A percentile compares a stretch with the other conserved stretches of the same genome.
These are phyloP conservation scores for Didymella sp. DNA, from an alignment of 2,329 filamentous ascomycete genomes.

Conservation along the genomic window DNA sequence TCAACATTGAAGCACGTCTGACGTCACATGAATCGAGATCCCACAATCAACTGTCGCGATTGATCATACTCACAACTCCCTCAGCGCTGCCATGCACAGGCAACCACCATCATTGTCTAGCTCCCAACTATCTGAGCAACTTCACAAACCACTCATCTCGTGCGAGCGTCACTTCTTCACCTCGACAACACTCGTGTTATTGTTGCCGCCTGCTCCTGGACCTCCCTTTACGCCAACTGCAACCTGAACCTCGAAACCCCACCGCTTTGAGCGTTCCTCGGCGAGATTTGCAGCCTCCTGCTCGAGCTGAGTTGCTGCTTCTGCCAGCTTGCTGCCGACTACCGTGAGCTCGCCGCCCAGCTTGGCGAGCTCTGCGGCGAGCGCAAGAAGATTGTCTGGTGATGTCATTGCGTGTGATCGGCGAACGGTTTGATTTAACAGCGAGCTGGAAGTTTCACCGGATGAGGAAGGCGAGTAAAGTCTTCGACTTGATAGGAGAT, in stretches of 20 bases:
- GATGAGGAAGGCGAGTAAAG: no score
- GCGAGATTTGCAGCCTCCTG: slow-evolving; percentile 37
- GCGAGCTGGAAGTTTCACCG: no score
- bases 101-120: background rate
- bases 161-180: slow-evolving; percentile 16
- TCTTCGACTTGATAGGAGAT: background rate
- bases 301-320: slow-evolving; percentile 26
- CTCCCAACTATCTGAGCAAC: background rate
- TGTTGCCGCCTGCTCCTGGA: slow-evolving; percentile 13
- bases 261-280: slow-evolving; percentile 28
- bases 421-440: background rate
- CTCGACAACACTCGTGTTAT: slow-evolving; percentile 14
- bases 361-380: slow-evolving; percentile 30
- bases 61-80: background rate
- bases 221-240: slow-evolving; percentile 23
- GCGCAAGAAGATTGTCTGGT: slow-evolving; percentile 31
- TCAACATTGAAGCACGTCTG: background rate
- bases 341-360: slow-evolving; percentile 23
- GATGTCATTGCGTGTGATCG: slow-evolving; percentile 26
- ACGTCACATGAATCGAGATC: background rate
- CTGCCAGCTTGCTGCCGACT: slow-evolving; percentile 25
- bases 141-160: no score
- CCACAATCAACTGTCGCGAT: background rate
- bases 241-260: slow-evolving; percentile 35
- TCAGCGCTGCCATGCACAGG: background rate